These are phyloP conservation scores for Waltergamsia citrina DNA, from an alignment of 2,329 filamentous ascomycete genomes.

Conservation along the genomic window DNA sequence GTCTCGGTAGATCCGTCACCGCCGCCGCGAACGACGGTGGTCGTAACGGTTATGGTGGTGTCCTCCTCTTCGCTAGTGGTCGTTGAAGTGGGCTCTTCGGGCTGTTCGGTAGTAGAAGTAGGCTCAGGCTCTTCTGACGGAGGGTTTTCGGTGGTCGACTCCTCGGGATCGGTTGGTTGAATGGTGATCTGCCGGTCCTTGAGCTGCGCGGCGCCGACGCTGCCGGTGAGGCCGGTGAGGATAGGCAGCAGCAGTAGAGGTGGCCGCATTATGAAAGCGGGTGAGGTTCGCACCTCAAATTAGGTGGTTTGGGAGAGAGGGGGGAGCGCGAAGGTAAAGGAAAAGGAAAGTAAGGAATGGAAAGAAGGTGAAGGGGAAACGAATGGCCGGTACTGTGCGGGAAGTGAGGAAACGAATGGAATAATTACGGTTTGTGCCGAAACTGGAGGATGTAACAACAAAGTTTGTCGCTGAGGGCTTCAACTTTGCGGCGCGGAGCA, in stretches of 20 bases:
- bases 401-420: too few species aligned
- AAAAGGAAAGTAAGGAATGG: neutral
- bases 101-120: constrained; percentile 1
- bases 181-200: neutral
- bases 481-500: too few species aligned
- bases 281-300: neutral
- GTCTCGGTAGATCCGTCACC: constrained; percentile 2
- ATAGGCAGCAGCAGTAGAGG: constrained; percentile 4
- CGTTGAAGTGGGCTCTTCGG: neutral
- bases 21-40: constrained; percentile 16
- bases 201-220: neutral
- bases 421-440: too few species aligned
- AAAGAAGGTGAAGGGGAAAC: neutral
- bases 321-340: constrained; percentile 1
- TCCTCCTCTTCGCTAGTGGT: constrained; percentile 6
- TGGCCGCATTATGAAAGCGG: constrained; percentile 2
- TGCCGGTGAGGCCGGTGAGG: constrained; percentile 5
- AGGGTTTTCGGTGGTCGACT: constrained; percentile 1
- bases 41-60: constrained; percentile 17
- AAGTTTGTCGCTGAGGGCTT: too few species aligned
- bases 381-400: too few species aligned
- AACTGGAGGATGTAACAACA: too few species aligned
- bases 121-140: neutral
- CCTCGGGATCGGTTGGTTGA: neutral
- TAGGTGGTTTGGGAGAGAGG: neutral